Percentiles rank a stretch among this genome's conserved stretches.
phyloP scores from a whole-genome alignment of 495 filamentous ascomycete genomes.

The Hypoxylon lenormandii region DNA sequence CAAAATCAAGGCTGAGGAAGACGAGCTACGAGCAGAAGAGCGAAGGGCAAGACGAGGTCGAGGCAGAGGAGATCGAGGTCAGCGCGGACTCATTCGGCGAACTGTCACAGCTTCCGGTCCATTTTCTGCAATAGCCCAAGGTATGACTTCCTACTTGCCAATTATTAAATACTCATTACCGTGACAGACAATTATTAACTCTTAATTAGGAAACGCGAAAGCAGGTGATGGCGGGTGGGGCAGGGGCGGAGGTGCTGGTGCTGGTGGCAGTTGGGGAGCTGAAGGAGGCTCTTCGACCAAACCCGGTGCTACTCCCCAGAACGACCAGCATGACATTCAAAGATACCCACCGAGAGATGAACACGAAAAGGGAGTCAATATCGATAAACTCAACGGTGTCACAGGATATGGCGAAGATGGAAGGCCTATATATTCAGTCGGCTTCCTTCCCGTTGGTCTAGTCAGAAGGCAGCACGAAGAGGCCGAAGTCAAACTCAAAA shows the following conservation, averaged over 20 bases:
- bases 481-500: slow-evolving; percentile 63
- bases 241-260: slow-evolving; percentile 47
- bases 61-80: slow-evolving; percentile 50
- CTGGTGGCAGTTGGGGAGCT: slow-evolving; percentile 51
- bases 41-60: slow-evolving; percentile 54
- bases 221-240: slow-evolving; percentile 52
- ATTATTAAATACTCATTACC: background rate
- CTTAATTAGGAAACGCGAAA: slow-evolving; percentile 44
- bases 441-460: slow-evolving; percentile 64
- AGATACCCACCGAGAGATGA: slow-evolving; percentile 48
- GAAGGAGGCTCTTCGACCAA: slow-evolving; percentile 45
- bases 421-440: slow-evolving; percentile 29
- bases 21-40: slow-evolving; percentile 52
- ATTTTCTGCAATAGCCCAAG: slow-evolving; percentile 52
- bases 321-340: slow-evolving; percentile 19
- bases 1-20: slow-evolving; percentile 49
- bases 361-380: slow-evolving; percentile 55
- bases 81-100: slow-evolving; percentile 53
- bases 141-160: slow-evolving; percentile 40
- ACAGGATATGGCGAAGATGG: slow-evolving; percentile 49
- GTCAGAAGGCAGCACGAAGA: slow-evolving; percentile 66
- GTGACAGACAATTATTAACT: slow-evolving; percentile 29
- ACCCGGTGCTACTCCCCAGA: slow-evolving; percentile 15
- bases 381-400: slow-evolving; percentile 56
- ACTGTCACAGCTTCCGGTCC: slow-evolving; percentile 55